Conservation (phyloP, 345 rosid genomes). For the Kernera saxatilis region DNA sequence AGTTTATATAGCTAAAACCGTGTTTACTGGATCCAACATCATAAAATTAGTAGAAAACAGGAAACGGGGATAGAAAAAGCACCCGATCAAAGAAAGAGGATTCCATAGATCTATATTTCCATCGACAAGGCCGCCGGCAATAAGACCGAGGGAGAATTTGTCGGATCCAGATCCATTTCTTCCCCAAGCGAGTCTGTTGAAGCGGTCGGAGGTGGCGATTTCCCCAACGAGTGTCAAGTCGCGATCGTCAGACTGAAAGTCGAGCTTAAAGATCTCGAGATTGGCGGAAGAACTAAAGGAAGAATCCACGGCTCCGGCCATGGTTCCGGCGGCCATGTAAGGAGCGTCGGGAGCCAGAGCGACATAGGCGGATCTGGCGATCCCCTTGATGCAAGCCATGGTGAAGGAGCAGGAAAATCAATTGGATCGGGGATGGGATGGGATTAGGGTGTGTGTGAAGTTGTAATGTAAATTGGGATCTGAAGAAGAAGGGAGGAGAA, state of each 20-base stretch:
- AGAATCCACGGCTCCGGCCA: conserved; percentile 98
- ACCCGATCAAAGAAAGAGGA: conserved; percentile 75
- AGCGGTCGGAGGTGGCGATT: conserved; percentile 86
- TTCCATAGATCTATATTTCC: conserved; percentile 91
- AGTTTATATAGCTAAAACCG: neutral
- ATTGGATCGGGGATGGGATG: neutral
- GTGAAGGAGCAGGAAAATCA: neutral
- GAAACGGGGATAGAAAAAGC: conserved; percentile 1
- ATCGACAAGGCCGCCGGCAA: conserved; percentile 96
- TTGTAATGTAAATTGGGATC: conserved; percentile 29
- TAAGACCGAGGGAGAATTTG: conserved; percentile 65
- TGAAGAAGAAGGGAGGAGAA: neutral
- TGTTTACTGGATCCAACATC: neutral
- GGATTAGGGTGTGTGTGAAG: conserved; percentile 14
- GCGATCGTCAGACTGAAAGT: conserved; percentile 87
- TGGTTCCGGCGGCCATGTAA: conserved; percentile 98
- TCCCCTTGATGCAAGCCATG: conserved; percentile 93
- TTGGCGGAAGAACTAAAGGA: conserved; percentile 90
- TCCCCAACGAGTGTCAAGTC: conserved; percentile 75
- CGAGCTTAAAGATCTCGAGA: conserved; percentile 95
- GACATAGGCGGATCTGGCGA: conserved; percentile 89
- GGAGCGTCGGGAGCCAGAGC: conserved; percentile 94
- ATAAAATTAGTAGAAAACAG: neutral
- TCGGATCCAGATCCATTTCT: conserved; percentile 82
- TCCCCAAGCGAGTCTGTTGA: conserved; percentile 94